Evolutionary conservation across 2,329 filamentous ascomycete species (phyloP), one percentile per base, ranked within the genome.

Genomic region (Verticillium albo-atrum): DNA sequence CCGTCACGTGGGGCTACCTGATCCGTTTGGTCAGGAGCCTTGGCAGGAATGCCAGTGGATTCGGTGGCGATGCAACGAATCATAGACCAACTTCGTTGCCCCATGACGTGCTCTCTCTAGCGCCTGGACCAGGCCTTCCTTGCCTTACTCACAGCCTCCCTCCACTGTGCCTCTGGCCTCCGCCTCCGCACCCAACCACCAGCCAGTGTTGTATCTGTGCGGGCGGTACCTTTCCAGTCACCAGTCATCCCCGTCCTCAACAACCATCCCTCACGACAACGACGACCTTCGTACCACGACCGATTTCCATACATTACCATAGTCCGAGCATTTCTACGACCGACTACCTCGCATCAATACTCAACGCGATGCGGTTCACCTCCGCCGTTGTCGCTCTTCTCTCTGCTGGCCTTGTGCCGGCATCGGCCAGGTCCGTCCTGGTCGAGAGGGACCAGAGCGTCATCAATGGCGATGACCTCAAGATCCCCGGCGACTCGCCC

Each of bases 401-500:
- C 60, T 72, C 78, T 58, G 74, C 74, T 71, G 71, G 76, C 70
- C 68, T 79, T 64, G 76, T 75, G 57, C 77, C 81, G 59, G 78
- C 77, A 60, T 72, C 71, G 64, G 72, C 75, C 61, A 53, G 51
- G 51, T 80, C 77, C 64, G 74, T 72, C 69, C 74, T 76, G 68
- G 82, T 82, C 63, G 77, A 79, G 66, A 68, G 72, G 62, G 75
- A 77, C 53, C 79, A 83, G 70, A 77, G 80, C 64, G 75, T 80
- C 60, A 73, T 80, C 60, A 75, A 77, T 58, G 74, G 78, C 56
- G 78, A 79, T 60, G 78, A 79, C 27, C 79, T 84, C 73, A 83
- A 87, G 65, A 89, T 97, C 17, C 88, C 91, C 1, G 93, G 95
- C 72, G 81, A 94, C 56, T 97, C 94, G 71, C 94, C 95, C 30